phyloP scores from a whole-genome alignment of 257 asterid genomes.

The Buddleja alternifolia region DNA sequence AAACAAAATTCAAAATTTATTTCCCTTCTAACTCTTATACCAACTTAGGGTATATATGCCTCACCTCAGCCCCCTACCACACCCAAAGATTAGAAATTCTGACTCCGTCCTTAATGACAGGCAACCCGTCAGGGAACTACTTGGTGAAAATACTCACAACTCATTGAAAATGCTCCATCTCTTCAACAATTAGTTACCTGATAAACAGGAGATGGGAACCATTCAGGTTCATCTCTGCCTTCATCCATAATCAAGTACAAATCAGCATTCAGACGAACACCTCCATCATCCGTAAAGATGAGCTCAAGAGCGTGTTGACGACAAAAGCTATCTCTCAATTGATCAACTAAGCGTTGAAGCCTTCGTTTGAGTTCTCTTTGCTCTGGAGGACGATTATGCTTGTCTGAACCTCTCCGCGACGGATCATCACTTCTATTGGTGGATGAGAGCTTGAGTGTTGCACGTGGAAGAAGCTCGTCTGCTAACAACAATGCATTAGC shows the following conservation, averaged over 20 bases:
- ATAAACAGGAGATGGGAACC: conserved; percentile 91
- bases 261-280: conserved; percentile 71
- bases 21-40: too few relatives aligned
- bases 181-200: conserved; percentile 62
- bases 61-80: too few relatives aligned
- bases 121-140: too few relatives aligned
- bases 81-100: too few relatives aligned
- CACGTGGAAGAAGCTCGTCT: conserved; percentile 88
- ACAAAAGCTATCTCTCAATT: conserved; percentile 85
- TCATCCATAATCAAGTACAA: conserved; percentile 79
- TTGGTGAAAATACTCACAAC: too few relatives aligned
- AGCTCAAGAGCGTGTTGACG: conserved; percentile 89
- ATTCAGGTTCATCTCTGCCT: conserved; percentile 63
- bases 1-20: too few relatives aligned
- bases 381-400: conserved; percentile 61
- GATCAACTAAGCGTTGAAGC: conserved; percentile 83
- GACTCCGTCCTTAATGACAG: too few relatives aligned
- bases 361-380: conserved; percentile 74
- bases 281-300: conserved; percentile 80
- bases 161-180: too few relatives aligned
- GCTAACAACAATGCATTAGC: conserved; percentile 80
- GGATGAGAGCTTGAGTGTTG: conserved; percentile 58
- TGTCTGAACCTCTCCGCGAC: conserved; percentile 43
- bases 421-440: conserved; percentile 47
- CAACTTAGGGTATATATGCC: too few relatives aligned